Evolutionary conservation across 192 early-diverging fungal species (phyloP).

Genomic region (Irineochytrium annulatum): DNA sequence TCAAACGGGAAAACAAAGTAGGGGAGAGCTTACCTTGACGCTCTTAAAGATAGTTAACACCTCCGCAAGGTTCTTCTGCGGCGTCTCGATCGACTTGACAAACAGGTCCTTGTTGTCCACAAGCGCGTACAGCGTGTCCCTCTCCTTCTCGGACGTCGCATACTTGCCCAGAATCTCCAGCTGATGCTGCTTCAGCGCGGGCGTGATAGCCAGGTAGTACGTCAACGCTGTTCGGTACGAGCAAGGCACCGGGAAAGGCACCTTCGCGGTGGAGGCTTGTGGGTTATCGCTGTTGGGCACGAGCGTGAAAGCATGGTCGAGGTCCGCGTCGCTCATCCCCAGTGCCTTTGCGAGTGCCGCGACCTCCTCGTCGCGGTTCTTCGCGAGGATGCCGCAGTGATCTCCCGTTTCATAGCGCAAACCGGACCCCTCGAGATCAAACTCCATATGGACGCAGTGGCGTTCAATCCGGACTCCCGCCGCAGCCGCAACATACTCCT

Average conservation of each 20-base stretch:
- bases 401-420: conserved; percentile 90
- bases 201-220: conserved; percentile 86
- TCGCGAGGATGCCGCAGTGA: conserved; percentile 89
- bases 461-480: conserved; percentile 50
- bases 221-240: conserved; percentile 77
- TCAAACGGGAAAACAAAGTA: background rate
- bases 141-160: conserved; percentile 36
- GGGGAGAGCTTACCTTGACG: conserved; percentile 32
- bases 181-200: conserved; percentile 55
- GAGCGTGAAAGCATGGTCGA: conserved; percentile 67
- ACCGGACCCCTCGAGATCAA: conserved; percentile 77
- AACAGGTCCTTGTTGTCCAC: conserved; percentile 41
- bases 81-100: conserved; percentile 32
- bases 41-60: conserved; percentile 66
- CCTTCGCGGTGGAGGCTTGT: conserved; percentile 61
- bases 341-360: conserved; percentile 31
- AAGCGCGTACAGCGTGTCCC: conserved; percentile 27
- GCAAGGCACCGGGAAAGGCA: conserved; percentile 86
- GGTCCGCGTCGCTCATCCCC: conserved; percentile 35
- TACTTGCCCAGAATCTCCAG: conserved; percentile 51
- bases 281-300: conserved; percentile 59
- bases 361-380: conserved; percentile 79
- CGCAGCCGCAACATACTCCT: conserved; percentile 11
- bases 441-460: conserved; percentile 88
- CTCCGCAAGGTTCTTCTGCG: conserved; percentile 67